A percentile compares a stretch with the other conserved stretches of the same genome.
Conservation (phyloP, 768 basidiomycete species). For the Suillus paluster region DNA sequence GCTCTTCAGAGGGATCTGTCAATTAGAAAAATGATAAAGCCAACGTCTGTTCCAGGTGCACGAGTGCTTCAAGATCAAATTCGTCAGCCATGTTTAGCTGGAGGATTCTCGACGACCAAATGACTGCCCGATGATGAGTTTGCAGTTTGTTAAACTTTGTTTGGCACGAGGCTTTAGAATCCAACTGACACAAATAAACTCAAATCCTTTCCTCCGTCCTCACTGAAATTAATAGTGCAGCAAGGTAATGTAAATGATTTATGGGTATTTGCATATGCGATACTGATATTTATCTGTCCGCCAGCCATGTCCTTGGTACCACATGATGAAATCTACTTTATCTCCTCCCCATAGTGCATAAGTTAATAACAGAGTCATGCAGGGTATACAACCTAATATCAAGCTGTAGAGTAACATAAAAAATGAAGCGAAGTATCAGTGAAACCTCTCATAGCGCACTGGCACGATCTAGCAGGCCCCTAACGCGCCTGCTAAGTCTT, state of each 20-base stretch:
- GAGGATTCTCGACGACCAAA: not conserved
- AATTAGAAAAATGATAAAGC: slow-evolving; percentile 18
- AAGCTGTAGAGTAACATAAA: slow-evolving; percentile 1
- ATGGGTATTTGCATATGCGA: not conserved
- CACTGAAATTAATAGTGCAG: too few species aligned
- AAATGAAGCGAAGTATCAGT: not conserved
- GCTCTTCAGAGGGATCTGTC: slow-evolving; percentile 12
- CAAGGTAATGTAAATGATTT: too few species aligned
- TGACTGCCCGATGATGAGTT: not conserved
- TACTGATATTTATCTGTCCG: not conserved
- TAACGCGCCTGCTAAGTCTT: slow-evolving; percentile 67
- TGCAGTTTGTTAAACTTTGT: not conserved
- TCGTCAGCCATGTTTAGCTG: slow-evolving; percentile 21
- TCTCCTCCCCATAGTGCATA: not conserved
- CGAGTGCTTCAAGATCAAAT: slow-evolving; percentile 64
- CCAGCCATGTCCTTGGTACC: not conserved
- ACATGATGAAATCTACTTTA: not conserved
- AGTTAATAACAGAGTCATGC: not conserved
- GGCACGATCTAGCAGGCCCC: slow-evolving; percentile 71
- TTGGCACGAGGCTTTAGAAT: not conserved
- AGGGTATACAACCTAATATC: slow-evolving; percentile 1
- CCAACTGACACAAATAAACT: not conserved
- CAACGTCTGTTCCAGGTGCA: slow-evolving; percentile 67
- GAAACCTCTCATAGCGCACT: slow-evolving; percentile 33
- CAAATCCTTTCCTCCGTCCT: too few species aligned